Base-by-base conservation (phyloP, 208 protist genomes). In the Herpetomonas samuelpessoai region DNA sequence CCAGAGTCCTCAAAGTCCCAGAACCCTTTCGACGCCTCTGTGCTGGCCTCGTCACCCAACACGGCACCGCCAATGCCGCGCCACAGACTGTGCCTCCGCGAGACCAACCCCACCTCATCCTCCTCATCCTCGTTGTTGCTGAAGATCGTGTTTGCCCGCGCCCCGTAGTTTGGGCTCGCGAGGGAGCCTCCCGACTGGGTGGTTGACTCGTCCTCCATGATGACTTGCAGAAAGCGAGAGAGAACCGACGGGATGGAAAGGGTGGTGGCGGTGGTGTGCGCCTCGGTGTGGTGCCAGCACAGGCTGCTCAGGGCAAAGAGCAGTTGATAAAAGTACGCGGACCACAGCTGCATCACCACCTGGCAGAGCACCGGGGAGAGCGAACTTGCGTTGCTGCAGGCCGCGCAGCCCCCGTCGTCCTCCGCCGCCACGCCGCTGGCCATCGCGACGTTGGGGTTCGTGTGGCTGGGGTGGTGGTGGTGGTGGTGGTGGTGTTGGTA, bases 221-320 rank as follows among this genome's bases (percentile, higher is more conserved):
- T 61, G 57, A 69, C 74, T 26, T 71, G 58, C 41, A 91, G 52
- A 49, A 91, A 74, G 27, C 69, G 74, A 2, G 72, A 79, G 18
- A 87, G 66, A 22, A 83, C 73, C n/a, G 70, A 74, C 14, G 80
- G 74, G n/a, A 86, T 61, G 14, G 79, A 74, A 2, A 92, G 73
- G 28, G 62, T 83, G 46, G 69, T 50, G 14, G 81, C 86, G 24
- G 67, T 79, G 39, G 61, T 51, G 69, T 89, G 68, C 2, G 86
- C 86, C 18, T 77, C 71, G 24, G 26, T 31, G 61, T 78, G 75
- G 60, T 55, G 60, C 65, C 81, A 73, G 61, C 77, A 85, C 51
- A 92, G 49, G 45, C 61, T 59, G 0, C 81, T 78, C 31, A 92
- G 56, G 3, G 79, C 72, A 31, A 57, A 74, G 35, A 92, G 55